phyloP scores from a whole-genome alignment of 306 rosid species.

The Acacia acuminata region DNA sequence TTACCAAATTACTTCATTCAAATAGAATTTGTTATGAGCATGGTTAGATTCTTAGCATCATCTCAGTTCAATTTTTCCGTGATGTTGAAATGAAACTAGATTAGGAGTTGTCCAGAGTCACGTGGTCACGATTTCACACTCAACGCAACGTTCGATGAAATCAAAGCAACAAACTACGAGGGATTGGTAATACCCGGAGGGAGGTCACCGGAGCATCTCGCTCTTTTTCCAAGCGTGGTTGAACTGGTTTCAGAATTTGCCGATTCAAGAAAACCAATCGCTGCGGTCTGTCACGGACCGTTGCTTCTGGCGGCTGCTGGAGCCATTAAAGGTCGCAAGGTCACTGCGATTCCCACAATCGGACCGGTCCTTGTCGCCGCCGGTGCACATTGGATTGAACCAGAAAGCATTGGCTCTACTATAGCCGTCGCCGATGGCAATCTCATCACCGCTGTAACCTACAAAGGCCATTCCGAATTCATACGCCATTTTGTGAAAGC shows the following conservation, averaged over 20 bases:
- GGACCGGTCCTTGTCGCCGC: slow-evolving; percentile 67
- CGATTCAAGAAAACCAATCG: slow-evolving; percentile 58
- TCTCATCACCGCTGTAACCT: slow-evolving; percentile 59
- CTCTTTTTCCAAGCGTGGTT: slow-evolving; percentile 50
- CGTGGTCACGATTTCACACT: slow-evolving; percentile 83
- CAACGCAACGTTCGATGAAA: slow-evolving; percentile 82
- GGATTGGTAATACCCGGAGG: slow-evolving; percentile 90
- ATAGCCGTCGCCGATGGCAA: slow-evolving; percentile 73
- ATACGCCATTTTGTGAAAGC: slow-evolving; percentile 67
- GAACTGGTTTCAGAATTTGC: slow-evolving; percentile 57
- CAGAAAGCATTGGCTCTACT: slow-evolving; percentile 53
- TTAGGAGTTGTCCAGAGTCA: slow-evolving; percentile 62
- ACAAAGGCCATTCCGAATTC: slow-evolving; percentile 60
- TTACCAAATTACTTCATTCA: no score
- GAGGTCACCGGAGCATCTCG: slow-evolving; percentile 92
- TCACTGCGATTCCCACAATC: slow-evolving; percentile 62
- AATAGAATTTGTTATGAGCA: background rate
- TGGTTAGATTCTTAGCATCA: background rate
- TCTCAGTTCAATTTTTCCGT: background rate
- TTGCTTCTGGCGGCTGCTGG: slow-evolving; percentile 93
- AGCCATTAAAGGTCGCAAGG: slow-evolving; percentile 57
- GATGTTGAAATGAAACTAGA: background rate
- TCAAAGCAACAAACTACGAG: slow-evolving; percentile 59
- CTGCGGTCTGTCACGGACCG: slow-evolving; percentile 76
- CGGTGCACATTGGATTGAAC: slow-evolving; percentile 88